A percentile compares a stretch with the other conserved stretches of the same genome.
These are phyloP conservation scores for Canna indica DNA, from an alignment of 176 grass and related monocot genomes.

Conservation along the genomic window DNA sequence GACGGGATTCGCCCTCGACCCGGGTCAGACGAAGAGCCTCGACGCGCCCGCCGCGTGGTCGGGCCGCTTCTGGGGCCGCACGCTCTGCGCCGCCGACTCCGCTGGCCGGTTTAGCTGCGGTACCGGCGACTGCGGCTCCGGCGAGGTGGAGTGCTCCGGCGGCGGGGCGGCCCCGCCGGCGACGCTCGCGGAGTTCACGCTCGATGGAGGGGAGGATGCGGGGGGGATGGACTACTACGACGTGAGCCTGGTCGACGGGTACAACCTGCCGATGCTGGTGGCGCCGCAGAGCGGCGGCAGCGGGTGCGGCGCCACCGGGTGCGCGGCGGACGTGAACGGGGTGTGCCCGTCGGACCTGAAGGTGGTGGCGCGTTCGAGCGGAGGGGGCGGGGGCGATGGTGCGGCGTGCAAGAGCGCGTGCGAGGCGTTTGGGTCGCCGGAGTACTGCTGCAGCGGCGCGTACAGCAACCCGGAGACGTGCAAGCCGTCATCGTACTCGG, in stretches of 20 bases:
- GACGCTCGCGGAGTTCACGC: slow-evolving; percentile 1
- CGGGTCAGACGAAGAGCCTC: not conserved
- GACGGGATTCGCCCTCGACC: not conserved
- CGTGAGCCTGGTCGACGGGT: slow-evolving; percentile 82
- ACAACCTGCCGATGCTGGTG: slow-evolving; percentile 55
- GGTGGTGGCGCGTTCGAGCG: not conserved
- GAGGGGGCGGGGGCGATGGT: not conserved
- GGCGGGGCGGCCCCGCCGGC: not conserved
- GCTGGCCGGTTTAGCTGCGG: not conserved
- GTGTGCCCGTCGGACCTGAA: not conserved
- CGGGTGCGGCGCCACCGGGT: not conserved
- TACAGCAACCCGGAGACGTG: slow-evolving; percentile 27
- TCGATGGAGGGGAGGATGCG: not conserved
- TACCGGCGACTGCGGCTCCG: not conserved
- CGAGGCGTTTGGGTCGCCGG: slow-evolving; percentile 70
- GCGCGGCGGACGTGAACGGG: not conserved
- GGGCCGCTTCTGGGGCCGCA: not conserved
- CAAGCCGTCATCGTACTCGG: not conserved
- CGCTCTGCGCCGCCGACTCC: not conserved
- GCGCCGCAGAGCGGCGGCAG: slow-evolving; percentile 25
- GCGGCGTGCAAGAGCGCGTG: slow-evolving; percentile 88
- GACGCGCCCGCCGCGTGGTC: not conserved
- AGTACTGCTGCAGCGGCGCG: slow-evolving; percentile 83
- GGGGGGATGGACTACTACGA: slow-evolving; percentile 68
- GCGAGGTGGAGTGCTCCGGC: not conserved